A percentile compares a stretch with the other conserved stretches of the same genome.
Conservation (phyloP, 768 basidiomycete genomes). For the Trametes gibbosa region DNA sequence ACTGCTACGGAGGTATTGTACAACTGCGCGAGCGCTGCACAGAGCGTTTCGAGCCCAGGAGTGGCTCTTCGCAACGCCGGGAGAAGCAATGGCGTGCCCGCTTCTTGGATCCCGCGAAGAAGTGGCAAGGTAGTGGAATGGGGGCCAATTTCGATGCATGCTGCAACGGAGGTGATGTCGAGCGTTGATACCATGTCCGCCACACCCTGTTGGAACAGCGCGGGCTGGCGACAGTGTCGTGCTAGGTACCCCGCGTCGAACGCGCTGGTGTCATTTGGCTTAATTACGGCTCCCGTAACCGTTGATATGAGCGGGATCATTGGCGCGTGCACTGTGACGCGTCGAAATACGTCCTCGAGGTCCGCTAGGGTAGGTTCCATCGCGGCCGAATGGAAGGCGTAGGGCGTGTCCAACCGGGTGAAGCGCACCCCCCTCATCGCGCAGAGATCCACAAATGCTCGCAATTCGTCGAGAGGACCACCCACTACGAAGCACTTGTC, state of each 20-base stretch:
- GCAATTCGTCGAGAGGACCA: constrained; percentile 47
- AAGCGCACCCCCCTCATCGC: constrained; percentile 37
- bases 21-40: constrained; percentile 45
- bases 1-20: constrained; percentile 42
- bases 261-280: constrained; percentile 46
- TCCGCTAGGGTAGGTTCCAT: constrained; percentile 58
- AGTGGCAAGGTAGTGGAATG: constrained; percentile 57
- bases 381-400: constrained; percentile 64
- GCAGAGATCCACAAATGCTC: constrained; percentile 40
- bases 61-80: constrained; percentile 48
- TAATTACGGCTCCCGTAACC: constrained; percentile 51
- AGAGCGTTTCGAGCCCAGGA: constrained; percentile 44
- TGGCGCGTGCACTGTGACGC: constrained; percentile 43
- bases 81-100: constrained; percentile 38
- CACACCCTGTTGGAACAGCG: constrained; percentile 52
- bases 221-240: constrained; percentile 57
- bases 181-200: constrained; percentile 35
- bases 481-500: constrained; percentile 55
- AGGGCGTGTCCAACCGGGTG: constrained; percentile 49
- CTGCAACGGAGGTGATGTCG: constrained; percentile 33
- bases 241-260: constrained; percentile 54
- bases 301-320: constrained; percentile 62
- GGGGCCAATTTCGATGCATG: constrained; percentile 70
- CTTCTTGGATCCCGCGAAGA: constrained; percentile 34
- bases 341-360: constrained; percentile 39